Evolutionary conservation across 1,284 basidiomycete genomes (phyloP), one percentile per base, ranked within the genome.

Genomic region (Cutaneotrichosporon spelunceum): DNA sequence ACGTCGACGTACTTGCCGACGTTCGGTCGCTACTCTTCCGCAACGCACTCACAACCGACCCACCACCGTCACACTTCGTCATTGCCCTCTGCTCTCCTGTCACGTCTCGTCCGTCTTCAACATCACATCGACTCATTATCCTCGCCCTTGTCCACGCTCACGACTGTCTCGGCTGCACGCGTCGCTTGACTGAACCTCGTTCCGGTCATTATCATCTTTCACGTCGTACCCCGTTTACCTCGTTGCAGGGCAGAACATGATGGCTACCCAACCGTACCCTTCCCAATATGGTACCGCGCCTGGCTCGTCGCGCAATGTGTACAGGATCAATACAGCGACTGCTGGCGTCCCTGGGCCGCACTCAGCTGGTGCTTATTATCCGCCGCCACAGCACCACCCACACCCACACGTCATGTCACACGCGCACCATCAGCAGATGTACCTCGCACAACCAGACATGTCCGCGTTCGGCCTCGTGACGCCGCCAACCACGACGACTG

Each of bases 231-330:
- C 27, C n/a, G 21, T 6, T n/a, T 19, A 19, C 26, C 48, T 50
- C 48, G 14, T 19, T 14, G 48, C 14, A 50, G 33, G 26, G 9
- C 21, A 47, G n/a, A 33, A 47, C 29, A 66, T 49, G 56, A 66
- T 66, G 61, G 60, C 64, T 2, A 42, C 62, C 27, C 64, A 65
- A 29, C 56, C 59, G 8, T 66, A 66, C 42, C 64, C 61, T 19
- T 45, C 59, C 29, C 58, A 60, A 29, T 50, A 57, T 33, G 48
- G 29, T 30, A 42, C 54, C 19, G 30, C 60, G 7, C 57, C 57
- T 8, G 50, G 56, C n/a, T 44, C 57, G 9, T 53, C 59, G 16
- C 63, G 63, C 36, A 65, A 60, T 55, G 48, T 59, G 29, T 62
- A 65, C 55, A 55, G 57, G 27, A 34, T 49, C 27, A 49, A 53